Evolutionary conservation across 1,139 yeast genomes (phyloP), one percentile per base, ranked within the genome.

Genomic region (Debaryomyces fabryi): DNA sequence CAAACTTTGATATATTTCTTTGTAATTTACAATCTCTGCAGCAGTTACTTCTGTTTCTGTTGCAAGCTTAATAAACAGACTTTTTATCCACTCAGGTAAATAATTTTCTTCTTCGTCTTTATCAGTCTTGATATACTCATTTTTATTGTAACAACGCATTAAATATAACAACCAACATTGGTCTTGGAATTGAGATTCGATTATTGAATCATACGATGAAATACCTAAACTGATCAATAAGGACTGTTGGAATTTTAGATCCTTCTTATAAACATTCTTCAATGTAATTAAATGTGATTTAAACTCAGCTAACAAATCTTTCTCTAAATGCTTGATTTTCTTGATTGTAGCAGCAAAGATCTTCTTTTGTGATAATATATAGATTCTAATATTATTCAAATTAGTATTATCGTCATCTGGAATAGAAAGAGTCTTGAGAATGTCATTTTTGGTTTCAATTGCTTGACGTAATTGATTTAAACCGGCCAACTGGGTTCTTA

Each of bases 101-200:
- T 63, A 67, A 25, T 62, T 64, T 2, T 68, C 71, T 1, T 65
- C 67, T 10, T 62, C 65, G 7, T 58, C 55, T 23, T 62, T 62
- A 18, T 56, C 58, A 8, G 45, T 54, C 8, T 56, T 49, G 20
- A 51, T 42, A 48, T 78, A 78, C 5, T 65, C 65, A 4, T 69
- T 64, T 47, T 70, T 72, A 58, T 85, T 86, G 49, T 74, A 71
- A 50, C 82, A 77, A 51, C 91, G 71, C 42, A 86, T 80, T 27
- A 86, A 69, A 80, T 85, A 87, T 39, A 86, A 63, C 13, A 85
- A 63, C 68, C 88, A 72, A 4, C 81, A 78, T 56, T 84, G 87
- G 53, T 84, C 86, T 51, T 81, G 71, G 43, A 83, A 71, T 44
- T 76, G 73, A 37, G 71, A 61, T 7, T 72, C 72, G 1, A 78